These are phyloP conservation scores for Crucihimalaya himalaica DNA, from an alignment of 345 rosid species.

Conservation along the genomic window DNA sequence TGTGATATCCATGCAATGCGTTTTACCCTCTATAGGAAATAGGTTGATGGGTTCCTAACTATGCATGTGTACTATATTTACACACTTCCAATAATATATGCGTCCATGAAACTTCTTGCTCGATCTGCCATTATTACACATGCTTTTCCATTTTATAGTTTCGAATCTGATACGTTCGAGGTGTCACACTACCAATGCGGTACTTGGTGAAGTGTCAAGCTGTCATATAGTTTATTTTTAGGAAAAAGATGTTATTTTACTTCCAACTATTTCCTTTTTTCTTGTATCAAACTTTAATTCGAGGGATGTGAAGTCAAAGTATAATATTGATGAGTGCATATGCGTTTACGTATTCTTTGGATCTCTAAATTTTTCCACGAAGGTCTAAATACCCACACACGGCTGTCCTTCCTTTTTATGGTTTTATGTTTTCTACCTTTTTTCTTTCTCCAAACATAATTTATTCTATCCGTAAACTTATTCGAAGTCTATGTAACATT, in stretches of 20 bases:
- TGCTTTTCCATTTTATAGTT: background rate
- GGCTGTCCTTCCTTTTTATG: background rate
- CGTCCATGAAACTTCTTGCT: background rate
- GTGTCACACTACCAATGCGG: conserved; percentile 1
- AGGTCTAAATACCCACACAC: background rate
- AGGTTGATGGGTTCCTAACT: background rate
- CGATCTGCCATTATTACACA: background rate
- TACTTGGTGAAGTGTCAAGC: conserved; percentile 12
- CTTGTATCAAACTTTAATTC: background rate
- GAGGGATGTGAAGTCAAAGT: background rate
- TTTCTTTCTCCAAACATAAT: too few relatives aligned
- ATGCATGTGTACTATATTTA: background rate
- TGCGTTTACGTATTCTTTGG: background rate
- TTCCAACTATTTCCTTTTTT: background rate
- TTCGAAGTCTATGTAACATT: background rate
- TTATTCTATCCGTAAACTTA: background rate
- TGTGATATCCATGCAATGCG: background rate
- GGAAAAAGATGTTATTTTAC: background rate
- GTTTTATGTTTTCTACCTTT: background rate
- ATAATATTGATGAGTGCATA: background rate
- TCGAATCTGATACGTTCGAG: conserved; percentile 8
- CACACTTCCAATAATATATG: background rate
- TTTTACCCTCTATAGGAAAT: background rate
- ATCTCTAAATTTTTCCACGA: background rate
- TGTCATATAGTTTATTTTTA: background rate